Evolutionary conservation across 805 yeast genomes (phyloP), one percentile per base, ranked within the genome.

Genomic region (Hagleromyces aurorensis): DNA sequence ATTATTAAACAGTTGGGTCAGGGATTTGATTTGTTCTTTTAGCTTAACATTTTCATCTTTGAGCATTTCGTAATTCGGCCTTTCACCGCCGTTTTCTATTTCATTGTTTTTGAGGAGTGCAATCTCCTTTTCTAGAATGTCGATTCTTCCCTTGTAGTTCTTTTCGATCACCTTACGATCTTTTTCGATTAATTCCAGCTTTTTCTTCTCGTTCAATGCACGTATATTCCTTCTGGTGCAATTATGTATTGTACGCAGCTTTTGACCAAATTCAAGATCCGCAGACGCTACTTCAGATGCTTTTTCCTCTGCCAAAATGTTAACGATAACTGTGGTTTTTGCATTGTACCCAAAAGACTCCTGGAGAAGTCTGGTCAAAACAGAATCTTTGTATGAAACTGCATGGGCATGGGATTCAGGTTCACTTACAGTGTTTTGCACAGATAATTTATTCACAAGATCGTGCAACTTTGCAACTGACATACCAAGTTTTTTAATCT

Each of bases 311-410:
- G 79, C 0, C 91, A 80, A 39, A 91, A 80, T 40, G 78, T 78
- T 22, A 83, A 66, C 11, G 85, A n/a, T 71, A 27, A 84, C 59
- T 2, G 81, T 69, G 0, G 93, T 85, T 29, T 85, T 63, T 3
- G 87, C 75, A 51, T 84, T 83, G 1, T 94, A 94, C 5, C 93
- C 91, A 13, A 84, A 57, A 0, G 89, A 75, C 41, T 80, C 86
- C 48, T 80, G 87, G 19, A 84, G 55, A 9, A 85, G 74, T 37
- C 89, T 64, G 0, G 94, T 81, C 29, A 84, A 64, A 43, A 79
- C 79, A 2, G 93, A 79, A 44, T 81, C 89, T 33, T 87, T 62
- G 41, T 80, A 83, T 0, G 47, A 91, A 86, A 24, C 23, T 8
- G 25, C 23, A 7, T 23, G 23, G 12, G 27, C 20, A 7, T 78